A percentile compares a stretch with the other conserved stretches of the same genome.
Conservation (phyloP, 352 stramenopile species). For the Phytophthora melonis region DNA sequence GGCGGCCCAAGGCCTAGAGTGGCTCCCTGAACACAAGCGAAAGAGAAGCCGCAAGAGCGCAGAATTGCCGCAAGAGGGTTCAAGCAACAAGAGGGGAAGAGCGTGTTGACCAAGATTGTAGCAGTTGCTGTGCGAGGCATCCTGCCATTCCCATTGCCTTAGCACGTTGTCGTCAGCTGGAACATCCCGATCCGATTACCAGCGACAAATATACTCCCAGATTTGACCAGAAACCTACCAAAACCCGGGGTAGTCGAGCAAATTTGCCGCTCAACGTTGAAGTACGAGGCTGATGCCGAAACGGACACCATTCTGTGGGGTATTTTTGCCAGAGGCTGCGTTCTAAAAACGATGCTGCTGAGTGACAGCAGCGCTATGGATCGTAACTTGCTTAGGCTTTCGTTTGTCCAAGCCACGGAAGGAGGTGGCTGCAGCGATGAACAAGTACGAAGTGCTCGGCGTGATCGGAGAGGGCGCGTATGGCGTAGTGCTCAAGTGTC, state of each 20-base stretch:
- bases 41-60: not conserved
- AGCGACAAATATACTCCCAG: conserved; percentile 10
- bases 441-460: conserved; percentile 95
- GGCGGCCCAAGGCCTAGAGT: not conserved
- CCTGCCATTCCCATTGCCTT: not conserved
- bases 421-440: conserved; percentile 63
- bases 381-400: conserved; percentile 34
- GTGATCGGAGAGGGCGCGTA: conserved; percentile 95
- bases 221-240: not conserved
- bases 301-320: conserved; percentile 17
- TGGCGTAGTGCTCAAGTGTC: conserved; percentile 94
- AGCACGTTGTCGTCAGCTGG: not conserved
- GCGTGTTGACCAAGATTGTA: conserved; percentile 3
- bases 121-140: too few relatives aligned
- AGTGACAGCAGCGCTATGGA: conserved; percentile 29
- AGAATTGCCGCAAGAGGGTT: not conserved
- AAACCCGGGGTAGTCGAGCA: too few relatives aligned
- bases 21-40: not conserved
- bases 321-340: conserved; percentile 36
- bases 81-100: not conserved
- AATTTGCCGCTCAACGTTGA: conserved; percentile 6
- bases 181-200: not conserved
- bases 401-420: conserved; percentile 35
- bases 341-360: conserved; percentile 38
- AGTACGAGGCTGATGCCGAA: conserved; percentile 19